Base-by-base conservation (phyloP, 805 yeast species). In the Cyberlindnera japonica region DNA sequence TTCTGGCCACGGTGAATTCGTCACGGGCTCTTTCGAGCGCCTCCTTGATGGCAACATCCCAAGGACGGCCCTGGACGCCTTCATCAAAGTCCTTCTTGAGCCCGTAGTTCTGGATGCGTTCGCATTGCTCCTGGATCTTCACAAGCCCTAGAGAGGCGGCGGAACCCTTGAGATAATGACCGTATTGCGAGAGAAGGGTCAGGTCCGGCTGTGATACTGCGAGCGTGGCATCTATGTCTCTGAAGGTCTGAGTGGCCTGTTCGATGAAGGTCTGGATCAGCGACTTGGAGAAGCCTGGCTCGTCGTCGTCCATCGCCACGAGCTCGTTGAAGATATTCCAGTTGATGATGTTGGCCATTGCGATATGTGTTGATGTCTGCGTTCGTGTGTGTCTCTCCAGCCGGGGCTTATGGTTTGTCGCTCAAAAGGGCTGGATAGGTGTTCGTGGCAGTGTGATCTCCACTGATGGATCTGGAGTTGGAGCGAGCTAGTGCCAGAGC, bases 251-350 rank as follows among this genome's bases (percentile, higher is more conserved):
- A 44, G 72, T 71, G 6, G 95, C 96, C 64, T 93, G 99, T 42
- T 87, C 95, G 43, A 83, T 86, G 61, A 86, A 91, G 23, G 95
- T 89, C 45, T 76, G 76, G 40, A 91, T 82, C 42, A 93, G 69
- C 26, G 83, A 74, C 53, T 78, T 70, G 24, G 91, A 81, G 68
- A 93, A 93, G 7, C 88, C 96, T 44, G 90, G 93, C 57, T 85
- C 95, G 55, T 91, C 98, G 57, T 91, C 96, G 63, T 93, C 99
- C 97, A 93, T 90, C 38, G 86, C 81, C 37, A 90, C 75, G 43
- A 93, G 72, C 67, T 93, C 98, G 41, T 81, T 78, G 59, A 93
- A 83, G 21, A 89, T 91, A 31, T 75, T 68, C 96, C 96, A 88
- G 60, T 89, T 90, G 45, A 93, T 81, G 48, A 86, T 68, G 29